Evolutionary conservation across 2,329 filamentous ascomycete genomes (phyloP).

Genomic region (Colletotrichum magnum): DNA sequence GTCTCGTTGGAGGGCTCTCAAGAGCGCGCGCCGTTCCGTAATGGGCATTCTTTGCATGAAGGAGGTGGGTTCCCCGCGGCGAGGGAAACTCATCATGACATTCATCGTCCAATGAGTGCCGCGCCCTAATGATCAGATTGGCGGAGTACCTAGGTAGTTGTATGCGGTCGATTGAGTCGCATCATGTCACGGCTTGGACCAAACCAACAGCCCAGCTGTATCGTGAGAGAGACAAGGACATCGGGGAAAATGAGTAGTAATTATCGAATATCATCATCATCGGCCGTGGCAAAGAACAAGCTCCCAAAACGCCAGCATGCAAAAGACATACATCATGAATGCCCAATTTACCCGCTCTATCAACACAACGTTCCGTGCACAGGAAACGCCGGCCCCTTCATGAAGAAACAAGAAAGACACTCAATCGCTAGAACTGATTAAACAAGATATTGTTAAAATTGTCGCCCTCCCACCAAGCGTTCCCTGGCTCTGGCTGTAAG

Average conservation of each 20-base stretch:
- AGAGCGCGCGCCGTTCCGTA: constrained; percentile 22
- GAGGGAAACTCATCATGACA: constrained; percentile 1
- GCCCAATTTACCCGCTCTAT: constrained; percentile 34
- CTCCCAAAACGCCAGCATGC: background rate
- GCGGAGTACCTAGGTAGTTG: too few species aligned
- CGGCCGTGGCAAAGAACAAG: background rate
- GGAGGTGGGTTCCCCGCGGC: constrained; percentile 1
- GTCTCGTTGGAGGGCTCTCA: background rate
- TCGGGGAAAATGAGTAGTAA: too few species aligned
- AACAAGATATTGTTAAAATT: constrained; percentile 57
- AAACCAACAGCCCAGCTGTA: too few species aligned
- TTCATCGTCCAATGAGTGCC: constrained; percentile 7
- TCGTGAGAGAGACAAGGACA: too few species aligned
- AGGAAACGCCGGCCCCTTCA: background rate
- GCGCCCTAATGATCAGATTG: too few species aligned
- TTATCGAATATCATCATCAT: background rate
- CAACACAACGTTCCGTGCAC: constrained; percentile 21
- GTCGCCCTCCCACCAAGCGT: constrained; percentile 58
- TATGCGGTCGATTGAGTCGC: too few species aligned
- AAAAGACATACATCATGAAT: constrained; percentile 17
- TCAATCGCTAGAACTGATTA: constrained; percentile 51
- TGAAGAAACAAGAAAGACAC: background rate
- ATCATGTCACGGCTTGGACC: too few species aligned
- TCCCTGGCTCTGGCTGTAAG: constrained; percentile 49
- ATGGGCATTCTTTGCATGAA: constrained; percentile 19